Evolutionary conservation across 441 rosid genomes (phyloP), one percentile per base, ranked within the genome.

Genomic region (Theobroma grandiflorum): DNA sequence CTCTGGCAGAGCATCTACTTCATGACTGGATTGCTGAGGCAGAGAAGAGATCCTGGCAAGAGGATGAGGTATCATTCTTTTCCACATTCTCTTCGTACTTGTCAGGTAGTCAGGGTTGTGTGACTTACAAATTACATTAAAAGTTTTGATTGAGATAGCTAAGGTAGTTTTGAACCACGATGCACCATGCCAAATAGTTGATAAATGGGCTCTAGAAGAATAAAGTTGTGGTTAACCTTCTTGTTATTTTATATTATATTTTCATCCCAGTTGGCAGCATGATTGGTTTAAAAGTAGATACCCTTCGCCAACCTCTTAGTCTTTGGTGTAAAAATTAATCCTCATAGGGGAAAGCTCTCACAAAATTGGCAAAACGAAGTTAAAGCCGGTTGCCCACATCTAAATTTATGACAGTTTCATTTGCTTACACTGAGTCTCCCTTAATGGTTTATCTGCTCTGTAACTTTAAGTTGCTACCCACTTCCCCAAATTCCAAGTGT

Each of bases 61-160:
- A 87, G 74, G 90, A 93, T 53, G 94, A 93, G 94, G 98, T 94
- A 86, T 40, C 45, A n/a, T n/a, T 40, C 15, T 2, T 67, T 53
- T 53, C 33, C 52, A 16, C 65, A 61, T 1, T 61, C 16, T 10
- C 20, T 61, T 31, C 10, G 18, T 37, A 53, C 20, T 2, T 12
- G 10, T 7, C 33, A 66, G 26, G 6, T 66, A 5, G 22, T 4
- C 10, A 16, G 14, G 8, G 14, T 18, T 53, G n/a, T 26, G 31
- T 26, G 31, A 26, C 31, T 26, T 26, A 26, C 31, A 53, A 53
- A 53, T 53, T 53, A 53, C 31, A 26, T 26, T 6, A 53, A 22
- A 4, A 15, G 9, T 43, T 52, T 52, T 16, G 20, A 7, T 52
- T 52, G 20, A 16, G 57, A 4, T 52, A 52, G 57, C 20, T 52